A percentile compares a stretch with the other conserved stretches of the same genome.
Evolutionary conservation across 2,329 filamentous ascomycete genomes (phyloP).

Genomic region (Fusarium denticulatum): DNA sequence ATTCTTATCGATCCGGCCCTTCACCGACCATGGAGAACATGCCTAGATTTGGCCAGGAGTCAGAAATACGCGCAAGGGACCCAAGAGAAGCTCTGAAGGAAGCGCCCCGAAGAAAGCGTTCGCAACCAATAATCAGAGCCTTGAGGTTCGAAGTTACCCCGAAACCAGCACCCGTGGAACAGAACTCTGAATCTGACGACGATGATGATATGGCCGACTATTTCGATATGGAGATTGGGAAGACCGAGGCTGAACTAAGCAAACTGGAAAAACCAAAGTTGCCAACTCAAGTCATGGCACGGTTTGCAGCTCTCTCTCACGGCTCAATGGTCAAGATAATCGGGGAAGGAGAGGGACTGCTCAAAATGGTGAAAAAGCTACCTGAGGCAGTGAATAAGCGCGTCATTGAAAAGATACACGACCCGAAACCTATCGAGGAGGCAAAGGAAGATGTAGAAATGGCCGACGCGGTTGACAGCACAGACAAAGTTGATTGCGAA

Average conservation of each 20-base stretch:
- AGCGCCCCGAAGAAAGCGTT: slow-evolving; percentile 39
- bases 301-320: slow-evolving; percentile 60
- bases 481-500: neutral
- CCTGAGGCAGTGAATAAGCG: slow-evolving; percentile 44
- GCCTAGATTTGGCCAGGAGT: slow-evolving; percentile 23
- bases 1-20: slow-evolving; percentile 31
- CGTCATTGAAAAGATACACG: neutral
- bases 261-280: slow-evolving; percentile 55
- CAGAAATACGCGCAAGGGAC: slow-evolving; percentile 20
- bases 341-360: slow-evolving; percentile 55
- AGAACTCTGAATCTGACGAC: slow-evolving; percentile 61
- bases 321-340: slow-evolving; percentile 60
- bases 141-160: slow-evolving; percentile 54
- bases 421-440: neutral
- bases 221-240: slow-evolving; percentile 63
- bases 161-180: slow-evolving; percentile 47
- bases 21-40: slow-evolving; percentile 39
- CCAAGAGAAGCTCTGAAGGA: slow-evolving; percentile 20
- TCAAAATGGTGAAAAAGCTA: slow-evolving; percentile 55
- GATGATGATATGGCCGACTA: slow-evolving; percentile 69
- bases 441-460: slow-evolving; percentile 28
- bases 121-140: slow-evolving; percentile 45
- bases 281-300: slow-evolving; percentile 55
- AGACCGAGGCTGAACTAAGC: slow-evolving; percentile 60
- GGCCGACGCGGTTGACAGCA: slow-evolving; percentile 33